Evolutionary conservation across 768 basidiomycete genomes (phyloP).

Genomic region (Glaciozyma martinii): DNA sequence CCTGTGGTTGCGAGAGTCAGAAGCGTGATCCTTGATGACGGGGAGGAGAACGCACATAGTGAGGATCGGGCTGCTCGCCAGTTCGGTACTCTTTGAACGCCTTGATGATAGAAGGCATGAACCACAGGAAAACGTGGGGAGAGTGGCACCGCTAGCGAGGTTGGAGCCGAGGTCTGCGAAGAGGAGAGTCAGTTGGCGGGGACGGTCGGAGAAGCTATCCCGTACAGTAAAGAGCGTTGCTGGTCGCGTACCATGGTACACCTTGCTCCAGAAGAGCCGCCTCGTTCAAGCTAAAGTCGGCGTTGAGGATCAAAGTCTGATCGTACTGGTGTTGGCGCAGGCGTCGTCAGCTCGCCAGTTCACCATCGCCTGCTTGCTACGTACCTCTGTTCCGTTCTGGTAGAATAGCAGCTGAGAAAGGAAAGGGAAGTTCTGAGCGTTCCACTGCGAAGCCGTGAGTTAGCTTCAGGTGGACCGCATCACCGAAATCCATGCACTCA

Average conservation of each 20-base stretch:
- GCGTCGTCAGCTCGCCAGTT: not conserved
- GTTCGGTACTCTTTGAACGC: slow-evolving; percentile 27
- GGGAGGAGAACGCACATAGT: slow-evolving; percentile 22
- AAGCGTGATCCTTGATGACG: slow-evolving; percentile 5
- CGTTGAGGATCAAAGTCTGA: slow-evolving; percentile 33
- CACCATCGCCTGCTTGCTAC: not conserved
- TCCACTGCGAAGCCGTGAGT: slow-evolving; percentile 33
- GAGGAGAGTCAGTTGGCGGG: slow-evolving; percentile 2
- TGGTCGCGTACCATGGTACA: slow-evolving; percentile 21
- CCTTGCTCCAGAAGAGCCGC: slow-evolving; percentile 25
- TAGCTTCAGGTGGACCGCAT: not conserved
- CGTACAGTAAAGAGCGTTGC: slow-evolving; percentile 32
- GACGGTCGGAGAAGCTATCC: not conserved
- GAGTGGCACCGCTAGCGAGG: slow-evolving; percentile 24
- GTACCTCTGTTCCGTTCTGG: slow-evolving; percentile 20
- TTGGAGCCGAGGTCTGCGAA: slow-evolving; percentile 10
- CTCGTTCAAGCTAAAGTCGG: slow-evolving; percentile 33
- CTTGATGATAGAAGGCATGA: slow-evolving; percentile 2
- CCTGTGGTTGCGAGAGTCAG: not conserved
- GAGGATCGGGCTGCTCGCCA: slow-evolving; percentile 22
- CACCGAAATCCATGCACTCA: no score
- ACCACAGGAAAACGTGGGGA: not conserved
- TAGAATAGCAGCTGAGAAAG: slow-evolving; percentile 36
- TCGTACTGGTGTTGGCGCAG: slow-evolving; percentile 24
- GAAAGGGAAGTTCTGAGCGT: slow-evolving; percentile 38